Evolutionary conservation across 441 rosid genomes (phyloP).

Genomic region (Populus hybrid): DNA sequence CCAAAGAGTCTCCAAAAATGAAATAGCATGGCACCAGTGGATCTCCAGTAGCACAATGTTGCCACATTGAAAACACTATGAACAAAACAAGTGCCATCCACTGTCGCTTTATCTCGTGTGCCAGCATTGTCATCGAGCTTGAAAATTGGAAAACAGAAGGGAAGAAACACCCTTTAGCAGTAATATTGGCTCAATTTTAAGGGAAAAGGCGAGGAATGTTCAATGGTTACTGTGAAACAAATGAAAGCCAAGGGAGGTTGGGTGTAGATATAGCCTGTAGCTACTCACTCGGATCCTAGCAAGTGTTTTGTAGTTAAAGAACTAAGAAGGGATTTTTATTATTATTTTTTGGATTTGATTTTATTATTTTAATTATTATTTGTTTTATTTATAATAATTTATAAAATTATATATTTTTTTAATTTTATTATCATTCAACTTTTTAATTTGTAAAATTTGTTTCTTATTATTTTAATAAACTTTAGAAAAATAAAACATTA

Average conservation of each 20-base stretch:
- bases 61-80: background rate
- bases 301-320: too few relatives aligned
- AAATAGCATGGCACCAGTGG: background rate
- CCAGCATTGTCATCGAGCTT: background rate
- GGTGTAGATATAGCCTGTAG: too few relatives aligned
- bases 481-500: too few relatives aligned
- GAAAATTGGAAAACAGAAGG: background rate
- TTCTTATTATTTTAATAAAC: too few relatives aligned
- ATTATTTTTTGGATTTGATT: too few relatives aligned
- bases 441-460: too few relatives aligned
- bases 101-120: background rate
- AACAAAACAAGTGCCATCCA: background rate
- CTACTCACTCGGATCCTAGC: too few relatives aligned
- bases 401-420: too few relatives aligned
- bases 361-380: too few relatives aligned
- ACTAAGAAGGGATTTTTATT: too few relatives aligned
- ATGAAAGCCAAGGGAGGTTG: background rate
- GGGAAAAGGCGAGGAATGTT: background rate
- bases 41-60: background rate
- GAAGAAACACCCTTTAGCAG: background rate
- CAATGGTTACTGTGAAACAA: background rate
- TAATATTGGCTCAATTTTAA: background rate
- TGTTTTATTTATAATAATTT: too few relatives aligned
- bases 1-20: background rate
- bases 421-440: too few relatives aligned